These are phyloP conservation scores for Starmerella vitae DNA, from an alignment of 805 yeast species.

Conservation along the genomic window DNA sequence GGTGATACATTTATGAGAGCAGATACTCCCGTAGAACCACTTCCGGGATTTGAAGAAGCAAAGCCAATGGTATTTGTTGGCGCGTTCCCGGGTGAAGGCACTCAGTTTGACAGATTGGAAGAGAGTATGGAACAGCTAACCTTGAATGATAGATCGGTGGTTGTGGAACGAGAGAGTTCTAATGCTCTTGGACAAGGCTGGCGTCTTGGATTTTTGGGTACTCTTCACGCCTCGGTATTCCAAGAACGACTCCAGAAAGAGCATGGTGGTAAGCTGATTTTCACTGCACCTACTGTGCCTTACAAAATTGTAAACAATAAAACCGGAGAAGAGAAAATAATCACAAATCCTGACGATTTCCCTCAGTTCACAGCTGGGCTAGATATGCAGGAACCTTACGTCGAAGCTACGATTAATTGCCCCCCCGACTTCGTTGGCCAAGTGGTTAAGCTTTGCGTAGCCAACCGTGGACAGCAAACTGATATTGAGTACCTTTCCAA, in stretches of 20 bases:
- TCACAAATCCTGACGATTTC: conserved; percentile 87
- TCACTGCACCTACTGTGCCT: conserved; percentile 94
- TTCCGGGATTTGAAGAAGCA: conserved; percentile 92
- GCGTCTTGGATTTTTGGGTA: conserved; percentile 91
- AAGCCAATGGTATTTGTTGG: conserved; percentile 98
- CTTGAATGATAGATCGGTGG: conserved; percentile 81
- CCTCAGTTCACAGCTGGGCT: conserved; percentile 41
- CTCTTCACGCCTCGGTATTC: conserved; percentile 89
- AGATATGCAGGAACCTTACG: conserved; percentile 56
- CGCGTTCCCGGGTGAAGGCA: conserved; percentile 92
- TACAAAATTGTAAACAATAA: conserved; percentile 51
- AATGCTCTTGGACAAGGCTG: conserved; percentile 95
- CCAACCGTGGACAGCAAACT: conserved; percentile 67
- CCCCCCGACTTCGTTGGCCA: conserved; percentile 82
- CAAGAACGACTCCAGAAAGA: conserved; percentile 84
- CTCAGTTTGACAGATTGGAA: conserved; percentile 76
- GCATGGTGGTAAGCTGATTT: conserved; percentile 81
- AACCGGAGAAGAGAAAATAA: conserved; percentile 50
- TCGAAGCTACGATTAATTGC: conserved; percentile 76
- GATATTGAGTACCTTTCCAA: conserved; percentile 64
- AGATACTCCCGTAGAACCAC: conserved; percentile 47
- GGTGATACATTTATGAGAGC: conserved; percentile 70
- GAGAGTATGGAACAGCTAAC: conserved; percentile 82
- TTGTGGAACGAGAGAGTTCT: conserved; percentile 79
- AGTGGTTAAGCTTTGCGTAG: conserved; percentile 76